Evolutionary conservation across 1,284 basidiomycete genomes (phyloP).

Genomic region (Ganoderma meredithae): DNA sequence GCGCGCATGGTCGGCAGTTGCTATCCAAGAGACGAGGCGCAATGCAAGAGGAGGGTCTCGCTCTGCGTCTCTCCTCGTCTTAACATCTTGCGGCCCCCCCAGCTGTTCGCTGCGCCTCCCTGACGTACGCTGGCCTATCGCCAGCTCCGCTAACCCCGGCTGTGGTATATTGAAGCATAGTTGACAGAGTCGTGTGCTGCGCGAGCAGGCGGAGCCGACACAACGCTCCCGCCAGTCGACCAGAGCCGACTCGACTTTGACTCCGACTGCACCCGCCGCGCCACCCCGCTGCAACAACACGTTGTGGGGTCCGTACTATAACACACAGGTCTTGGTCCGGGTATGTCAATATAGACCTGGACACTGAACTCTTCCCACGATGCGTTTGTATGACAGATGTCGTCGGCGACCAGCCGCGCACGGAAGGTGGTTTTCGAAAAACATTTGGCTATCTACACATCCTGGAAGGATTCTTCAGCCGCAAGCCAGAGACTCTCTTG

Average conservation of each 20-base stretch:
- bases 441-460: neutral
- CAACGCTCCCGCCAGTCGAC: neutral
- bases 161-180: constrained; percentile 1
- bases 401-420: neutral
- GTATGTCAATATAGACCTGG: neutral
- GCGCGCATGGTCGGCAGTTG: neutral
- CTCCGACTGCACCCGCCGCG: neutral
- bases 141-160: neutral
- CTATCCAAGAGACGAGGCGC: neutral
- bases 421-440: neutral
- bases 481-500: neutral
- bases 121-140: neutral
- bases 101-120: neutral
- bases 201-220: neutral
- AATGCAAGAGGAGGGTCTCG: neutral
- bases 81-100: neutral
- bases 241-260: neutral
- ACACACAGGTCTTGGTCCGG: neutral
- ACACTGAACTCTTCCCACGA: neutral
- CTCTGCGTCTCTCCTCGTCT: neutral
- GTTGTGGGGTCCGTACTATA: neutral
- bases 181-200: constrained; percentile 1
- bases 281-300: neutral
- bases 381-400: neutral
- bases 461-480: neutral